phyloP scores from a whole-genome alignment of 129 eudicot species.

The Rutidosis leptorrhynchoides region DNA sequence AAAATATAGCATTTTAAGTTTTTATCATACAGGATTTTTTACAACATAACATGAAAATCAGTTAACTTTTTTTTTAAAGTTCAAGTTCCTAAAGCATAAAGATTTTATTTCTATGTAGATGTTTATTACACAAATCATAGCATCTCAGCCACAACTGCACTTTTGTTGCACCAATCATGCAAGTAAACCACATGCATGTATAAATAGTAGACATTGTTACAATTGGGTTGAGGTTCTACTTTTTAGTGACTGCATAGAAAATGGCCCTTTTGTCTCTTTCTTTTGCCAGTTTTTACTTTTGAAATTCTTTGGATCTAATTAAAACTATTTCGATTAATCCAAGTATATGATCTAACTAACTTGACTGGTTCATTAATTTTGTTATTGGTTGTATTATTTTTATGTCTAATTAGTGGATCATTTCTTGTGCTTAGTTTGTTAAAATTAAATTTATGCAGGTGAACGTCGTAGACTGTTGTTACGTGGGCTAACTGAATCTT shows the following conservation, averaged over 20 bases:
- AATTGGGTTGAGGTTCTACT: slow-evolving; percentile 10
- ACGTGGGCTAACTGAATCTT: slow-evolving; percentile 83
- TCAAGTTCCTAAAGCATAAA: slow-evolving; percentile 7
- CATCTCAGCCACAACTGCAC: slow-evolving; percentile 4
- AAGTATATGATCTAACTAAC: slow-evolving; percentile 9
- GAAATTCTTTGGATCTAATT: background rate
- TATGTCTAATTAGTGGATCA: background rate
- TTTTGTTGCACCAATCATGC: background rate
- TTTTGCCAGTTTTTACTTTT: slow-evolving; percentile 1
- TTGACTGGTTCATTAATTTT: background rate
- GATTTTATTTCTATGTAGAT: slow-evolving; percentile 4
- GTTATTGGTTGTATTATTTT: no score
- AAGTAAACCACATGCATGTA: background rate
- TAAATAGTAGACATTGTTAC: slow-evolving; percentile 16
- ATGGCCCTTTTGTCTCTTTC: background rate
- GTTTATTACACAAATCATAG: background rate
- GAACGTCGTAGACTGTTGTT: slow-evolving; percentile 85
- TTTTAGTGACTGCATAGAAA: slow-evolving; percentile 8
- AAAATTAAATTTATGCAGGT: slow-evolving; percentile 46
- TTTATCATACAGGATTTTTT: slow-evolving; percentile 1
- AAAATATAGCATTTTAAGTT: slow-evolving; percentile 12
- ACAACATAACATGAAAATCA: slow-evolving; percentile 2
- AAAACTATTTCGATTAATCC: slow-evolving; percentile 6
- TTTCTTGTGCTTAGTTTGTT: background rate
- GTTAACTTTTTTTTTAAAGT: background rate